phyloP scores from a whole-genome alignment of 805 yeast genomes.

The Pichia kluyveri region DNA sequence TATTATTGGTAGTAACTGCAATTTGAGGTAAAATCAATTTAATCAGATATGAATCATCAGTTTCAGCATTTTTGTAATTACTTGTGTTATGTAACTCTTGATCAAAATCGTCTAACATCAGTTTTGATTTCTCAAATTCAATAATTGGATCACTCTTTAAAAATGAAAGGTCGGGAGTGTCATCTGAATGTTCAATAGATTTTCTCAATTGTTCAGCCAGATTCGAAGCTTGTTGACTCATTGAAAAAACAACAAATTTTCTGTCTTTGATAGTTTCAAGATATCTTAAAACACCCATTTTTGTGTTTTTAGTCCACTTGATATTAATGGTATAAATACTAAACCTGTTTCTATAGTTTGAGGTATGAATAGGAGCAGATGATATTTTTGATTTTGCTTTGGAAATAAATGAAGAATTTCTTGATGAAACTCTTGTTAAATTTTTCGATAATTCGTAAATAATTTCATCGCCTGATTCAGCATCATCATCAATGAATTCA shows the following conservation, averaged over 20 bases:
- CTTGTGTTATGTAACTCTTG: constrained; percentile 34
- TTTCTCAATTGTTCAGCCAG: constrained; percentile 21
- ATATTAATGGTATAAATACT: constrained; percentile 66
- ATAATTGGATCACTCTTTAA: constrained; percentile 7
- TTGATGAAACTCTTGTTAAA: constrained; percentile 6
- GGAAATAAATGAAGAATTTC: constrained; percentile 13
- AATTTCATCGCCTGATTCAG: constrained; percentile 15
- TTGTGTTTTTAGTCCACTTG: constrained; percentile 65
- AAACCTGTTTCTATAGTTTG: constrained; percentile 48
- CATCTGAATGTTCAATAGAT: not conserved
- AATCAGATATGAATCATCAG: constrained; percentile 36
- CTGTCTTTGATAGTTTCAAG: constrained; percentile 26
- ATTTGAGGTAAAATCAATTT: constrained; percentile 80
- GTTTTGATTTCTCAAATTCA: constrained; percentile 14
- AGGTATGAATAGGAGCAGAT: constrained; percentile 24
- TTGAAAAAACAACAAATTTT: constrained; percentile 20
- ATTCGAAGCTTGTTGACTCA: constrained; percentile 23
- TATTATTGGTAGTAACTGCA: constrained; percentile 40
- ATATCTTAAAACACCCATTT: constrained; percentile 56
- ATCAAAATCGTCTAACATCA: constrained; percentile 39
- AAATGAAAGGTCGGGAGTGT: constrained; percentile 4
- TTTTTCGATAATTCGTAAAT: constrained; percentile 9
- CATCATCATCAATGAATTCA: constrained; percentile 17
- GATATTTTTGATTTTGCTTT: constrained; percentile 12
- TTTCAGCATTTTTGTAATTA: constrained; percentile 13